phyloP scores from a whole-genome alignment of 257 asterid genomes.

The Nemophila menziesii region DNA sequence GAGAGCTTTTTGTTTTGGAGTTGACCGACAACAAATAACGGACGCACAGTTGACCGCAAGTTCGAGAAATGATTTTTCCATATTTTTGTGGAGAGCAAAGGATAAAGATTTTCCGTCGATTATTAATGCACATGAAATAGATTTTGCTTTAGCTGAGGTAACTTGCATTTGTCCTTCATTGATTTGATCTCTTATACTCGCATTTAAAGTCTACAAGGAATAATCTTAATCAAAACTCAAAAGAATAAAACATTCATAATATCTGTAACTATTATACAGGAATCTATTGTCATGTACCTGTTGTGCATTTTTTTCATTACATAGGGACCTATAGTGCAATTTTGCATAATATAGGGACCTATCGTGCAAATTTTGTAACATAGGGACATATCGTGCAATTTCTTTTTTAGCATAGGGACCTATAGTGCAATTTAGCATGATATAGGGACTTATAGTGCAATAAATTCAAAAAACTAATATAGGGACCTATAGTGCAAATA shows the following conservation, averaged over 20 bases:
- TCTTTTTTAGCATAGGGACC: too few relatives aligned
- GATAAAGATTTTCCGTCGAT: slow-evolving; percentile 69
- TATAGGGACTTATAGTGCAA: too few relatives aligned
- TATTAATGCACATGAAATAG: slow-evolving; percentile 51
- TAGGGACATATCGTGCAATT: too few relatives aligned
- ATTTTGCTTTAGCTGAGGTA: slow-evolving; percentile 18
- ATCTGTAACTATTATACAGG: neutral
- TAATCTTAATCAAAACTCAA: slow-evolving; percentile 5
- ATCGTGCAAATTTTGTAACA: too few relatives aligned
- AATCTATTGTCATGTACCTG: neutral
- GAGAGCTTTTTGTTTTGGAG: slow-evolving; percentile 72
- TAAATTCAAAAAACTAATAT: too few relatives aligned
- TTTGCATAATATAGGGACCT: too few relatives aligned
- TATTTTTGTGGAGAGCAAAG: slow-evolving; percentile 43
- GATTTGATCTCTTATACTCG: slow-evolving; percentile 39
- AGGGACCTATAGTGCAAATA: too few relatives aligned
- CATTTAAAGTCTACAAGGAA: slow-evolving; percentile 37
- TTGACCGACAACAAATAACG: slow-evolving; percentile 72
- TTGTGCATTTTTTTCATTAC: too few relatives aligned
- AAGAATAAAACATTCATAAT: neutral
- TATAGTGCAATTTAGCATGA: too few relatives aligned
- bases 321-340: too few relatives aligned
- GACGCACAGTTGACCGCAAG: slow-evolving; percentile 60
- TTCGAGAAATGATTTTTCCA: slow-evolving; percentile 41
- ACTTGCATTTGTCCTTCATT: slow-evolving; percentile 32